Evolutionary conservation across 2,329 filamentous ascomycete species (phyloP).

Genomic region (Tolypocladium capitatum): DNA sequence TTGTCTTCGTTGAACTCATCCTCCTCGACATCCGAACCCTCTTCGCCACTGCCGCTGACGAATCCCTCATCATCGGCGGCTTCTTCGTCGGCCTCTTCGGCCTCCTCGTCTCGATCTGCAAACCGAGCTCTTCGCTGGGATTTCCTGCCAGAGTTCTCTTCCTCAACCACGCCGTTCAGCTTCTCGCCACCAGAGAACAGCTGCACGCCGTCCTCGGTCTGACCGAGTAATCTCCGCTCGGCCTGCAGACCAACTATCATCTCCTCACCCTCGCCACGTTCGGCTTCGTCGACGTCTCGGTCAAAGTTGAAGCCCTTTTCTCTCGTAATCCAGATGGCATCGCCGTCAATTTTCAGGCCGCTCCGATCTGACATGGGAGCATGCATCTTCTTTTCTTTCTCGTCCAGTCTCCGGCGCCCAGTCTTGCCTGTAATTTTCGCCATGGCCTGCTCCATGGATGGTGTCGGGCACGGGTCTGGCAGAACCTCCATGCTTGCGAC

Average conservation of each 20-base stretch:
- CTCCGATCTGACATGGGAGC: constrained; percentile 98
- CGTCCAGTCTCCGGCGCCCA: constrained; percentile 67
- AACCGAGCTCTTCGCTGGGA: constrained; percentile 44
- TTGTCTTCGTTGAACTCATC: constrained; percentile 45
- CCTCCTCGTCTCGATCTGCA: constrained; percentile 44
- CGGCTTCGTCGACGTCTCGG: constrained; percentile 49
- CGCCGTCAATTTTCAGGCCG: constrained; percentile 89
- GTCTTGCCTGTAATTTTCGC: constrained; percentile 77
- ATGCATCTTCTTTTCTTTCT: constrained; percentile 93
- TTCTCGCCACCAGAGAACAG: constrained; percentile 70
- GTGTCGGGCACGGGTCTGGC: constrained; percentile 91
- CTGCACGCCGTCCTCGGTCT: constrained; percentile 69
- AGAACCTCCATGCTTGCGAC: constrained; percentile 74
- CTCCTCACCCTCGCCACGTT: constrained; percentile 88
- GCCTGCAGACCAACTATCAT: constrained; percentile 82
- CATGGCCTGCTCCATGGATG: constrained; percentile 74
- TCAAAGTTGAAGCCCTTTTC: constrained; percentile 66
- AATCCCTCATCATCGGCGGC: constrained; percentile 39
- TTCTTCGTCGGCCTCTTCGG: constrained; percentile 42
- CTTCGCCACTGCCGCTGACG: constrained; percentile 38
- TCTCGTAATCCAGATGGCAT: constrained; percentile 78
- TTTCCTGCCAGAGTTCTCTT: constrained; percentile 48
- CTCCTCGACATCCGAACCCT: constrained; percentile 36
- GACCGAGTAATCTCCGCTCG: constrained; percentile 68
- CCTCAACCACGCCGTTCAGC: constrained; percentile 41